Evolutionary conservation across 2,329 filamentous ascomycete species (phyloP).

Genomic region (Orbilia quercus): DNA sequence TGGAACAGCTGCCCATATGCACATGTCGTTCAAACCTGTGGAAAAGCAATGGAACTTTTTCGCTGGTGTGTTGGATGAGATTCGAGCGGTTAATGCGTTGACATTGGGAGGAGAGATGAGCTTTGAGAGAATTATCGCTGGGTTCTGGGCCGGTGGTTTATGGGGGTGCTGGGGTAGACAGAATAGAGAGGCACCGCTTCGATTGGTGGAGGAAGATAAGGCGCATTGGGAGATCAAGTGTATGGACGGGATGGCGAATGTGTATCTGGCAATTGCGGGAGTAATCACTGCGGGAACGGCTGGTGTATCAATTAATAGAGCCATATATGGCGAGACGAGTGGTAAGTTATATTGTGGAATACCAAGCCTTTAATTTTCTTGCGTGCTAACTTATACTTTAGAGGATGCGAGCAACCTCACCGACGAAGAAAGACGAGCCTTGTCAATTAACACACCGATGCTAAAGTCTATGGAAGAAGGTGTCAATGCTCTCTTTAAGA

Average conservation of each 20-base stretch:
- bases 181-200: constrained; percentile 79
- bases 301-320: constrained; percentile 67
- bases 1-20: constrained; percentile 77
- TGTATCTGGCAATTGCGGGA: constrained; percentile 75
- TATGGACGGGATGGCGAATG: constrained; percentile 82
- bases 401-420: constrained; percentile 69
- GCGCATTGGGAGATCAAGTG: constrained; percentile 83
- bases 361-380: neutral
- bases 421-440: constrained; percentile 65
- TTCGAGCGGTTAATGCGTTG: constrained; percentile 76
- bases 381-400: constrained; percentile 21
- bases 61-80: constrained; percentile 74
- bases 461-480: constrained; percentile 70
- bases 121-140: constrained; percentile 75
- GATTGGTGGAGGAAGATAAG: constrained; percentile 69
- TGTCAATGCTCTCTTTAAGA: constrained; percentile 66
- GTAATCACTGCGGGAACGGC: constrained; percentile 71
- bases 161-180: constrained; percentile 85
- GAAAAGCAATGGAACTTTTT: constrained; percentile 72
- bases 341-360: constrained; percentile 31
- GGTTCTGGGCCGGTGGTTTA: constrained; percentile 80
- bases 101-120: constrained; percentile 74
- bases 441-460: constrained; percentile 69
- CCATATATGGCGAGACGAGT: constrained; percentile 69
- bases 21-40: constrained; percentile 65